These are phyloP conservation scores for Climacium dendroides DNA, from an alignment of 225 moss, liverwort and hornwort genomes.

Conservation along the genomic window DNA sequence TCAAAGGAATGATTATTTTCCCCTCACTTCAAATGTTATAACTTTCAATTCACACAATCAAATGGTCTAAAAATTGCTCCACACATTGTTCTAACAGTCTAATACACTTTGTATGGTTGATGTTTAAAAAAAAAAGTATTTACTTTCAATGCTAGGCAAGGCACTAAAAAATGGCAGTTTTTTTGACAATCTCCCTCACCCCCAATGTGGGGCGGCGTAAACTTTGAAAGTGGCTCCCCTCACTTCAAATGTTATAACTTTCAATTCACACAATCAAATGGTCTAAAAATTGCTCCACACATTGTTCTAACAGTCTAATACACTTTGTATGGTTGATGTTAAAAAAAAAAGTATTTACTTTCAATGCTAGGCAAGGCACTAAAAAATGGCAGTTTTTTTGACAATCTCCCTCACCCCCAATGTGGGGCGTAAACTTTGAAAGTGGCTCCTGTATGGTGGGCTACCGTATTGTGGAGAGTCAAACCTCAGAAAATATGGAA, in stretches of 20 bases:
- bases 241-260: not conserved
- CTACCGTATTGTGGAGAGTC: no score
- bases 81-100: not conserved
- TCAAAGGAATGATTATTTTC: accelerated
- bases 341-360: not conserved
- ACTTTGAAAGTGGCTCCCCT: no score
- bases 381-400: not conserved
- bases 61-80: not conserved
- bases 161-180: not conserved
- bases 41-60: not conserved
- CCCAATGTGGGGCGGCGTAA: no score
- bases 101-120: not conserved
- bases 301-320: not conserved
- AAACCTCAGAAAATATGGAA: not conserved
- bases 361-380: not conserved
- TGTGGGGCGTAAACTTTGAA: no score
- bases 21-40: not conserved
- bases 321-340: not conserved
- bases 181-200: not conserved
- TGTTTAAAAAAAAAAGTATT: not conserved
- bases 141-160: not conserved
- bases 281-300: not conserved
- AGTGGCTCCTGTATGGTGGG: no score
- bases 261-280: not conserved
- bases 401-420: accelerated